Conservation (phyloP, 1,284 basidiomycete genomes). For the Erythrobasidium hasegawianum region DNA sequence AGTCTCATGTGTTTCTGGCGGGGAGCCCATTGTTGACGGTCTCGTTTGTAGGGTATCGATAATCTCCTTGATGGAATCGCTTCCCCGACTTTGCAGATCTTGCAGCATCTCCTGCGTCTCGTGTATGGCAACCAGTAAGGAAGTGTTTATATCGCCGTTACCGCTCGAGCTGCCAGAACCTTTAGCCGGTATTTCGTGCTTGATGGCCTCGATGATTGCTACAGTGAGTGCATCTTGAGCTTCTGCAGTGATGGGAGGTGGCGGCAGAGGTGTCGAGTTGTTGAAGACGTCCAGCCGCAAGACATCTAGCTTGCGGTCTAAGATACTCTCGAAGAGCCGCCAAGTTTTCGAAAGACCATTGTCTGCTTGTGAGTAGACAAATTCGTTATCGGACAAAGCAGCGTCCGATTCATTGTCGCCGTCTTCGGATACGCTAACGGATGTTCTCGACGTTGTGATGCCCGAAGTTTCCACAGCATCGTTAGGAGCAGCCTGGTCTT, state of each 20-base stretch:
- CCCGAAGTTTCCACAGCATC: too few relatives aligned
- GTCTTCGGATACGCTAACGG: too few relatives aligned
- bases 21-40: neutral
- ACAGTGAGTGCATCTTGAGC: slow-evolving; percentile 9
- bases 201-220: slow-evolving; percentile 9
- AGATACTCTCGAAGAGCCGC: slow-evolving; percentile 9
- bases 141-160: neutral
- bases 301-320: slow-evolving; percentile 15
- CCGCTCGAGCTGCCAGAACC: neutral
- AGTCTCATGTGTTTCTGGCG: too few relatives aligned
- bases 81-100: neutral
- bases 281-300: slow-evolving; percentile 13
- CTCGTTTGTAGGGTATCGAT: slow-evolving; percentile 5
- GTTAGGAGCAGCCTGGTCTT: too few relatives aligned
- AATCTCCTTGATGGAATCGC: slow-evolving; percentile 7
- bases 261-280: slow-evolving; percentile 18
- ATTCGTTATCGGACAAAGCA: too few relatives aligned
- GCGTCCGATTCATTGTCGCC: too few relatives aligned
- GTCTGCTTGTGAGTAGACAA: too few relatives aligned
- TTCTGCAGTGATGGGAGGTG: slow-evolving; percentile 9
- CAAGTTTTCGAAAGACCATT: neutral
- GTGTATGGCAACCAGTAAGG: slow-evolving; percentile 6
- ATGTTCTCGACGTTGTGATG: too few relatives aligned
- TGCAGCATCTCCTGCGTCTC: slow-evolving; percentile 20
- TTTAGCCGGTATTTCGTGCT: slow-evolving; percentile 1